Percentiles rank a stretch among this genome's conserved stretches.
Conservation (phyloP, 345 rosid species). For the Bruguiera gymnorhiza region DNA sequence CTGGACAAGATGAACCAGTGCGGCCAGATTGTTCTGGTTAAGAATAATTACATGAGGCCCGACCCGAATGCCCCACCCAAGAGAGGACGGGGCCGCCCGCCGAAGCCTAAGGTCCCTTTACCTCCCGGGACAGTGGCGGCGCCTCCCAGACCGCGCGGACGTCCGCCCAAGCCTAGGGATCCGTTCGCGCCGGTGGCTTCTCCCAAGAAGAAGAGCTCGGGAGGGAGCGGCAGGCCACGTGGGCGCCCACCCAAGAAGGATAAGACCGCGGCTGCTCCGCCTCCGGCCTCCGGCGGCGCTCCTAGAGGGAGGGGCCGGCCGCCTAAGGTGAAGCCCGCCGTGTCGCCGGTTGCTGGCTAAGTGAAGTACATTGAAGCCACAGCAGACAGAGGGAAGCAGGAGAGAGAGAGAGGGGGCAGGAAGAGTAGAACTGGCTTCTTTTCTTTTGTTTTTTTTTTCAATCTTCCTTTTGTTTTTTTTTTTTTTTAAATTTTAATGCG, state of each 20-base stretch:
- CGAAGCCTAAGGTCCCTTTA: constrained; percentile 46
- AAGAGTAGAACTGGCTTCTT: constrained; percentile 3
- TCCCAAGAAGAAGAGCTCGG: constrained; percentile 14
- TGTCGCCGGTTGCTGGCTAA: constrained; percentile 66
- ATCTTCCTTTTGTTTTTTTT: constrained; percentile 5
- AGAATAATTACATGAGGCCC: constrained; percentile 77
- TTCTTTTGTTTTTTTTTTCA: constrained; percentile 10
- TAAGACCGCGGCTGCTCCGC: constrained; percentile 23
- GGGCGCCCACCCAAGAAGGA: constrained; percentile 75
- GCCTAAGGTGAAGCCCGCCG: constrained; percentile 70
- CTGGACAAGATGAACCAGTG: constrained; percentile 59
- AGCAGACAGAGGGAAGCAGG: background rate
- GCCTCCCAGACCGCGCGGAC: constrained; percentile 67
- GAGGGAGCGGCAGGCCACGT: constrained; percentile 44
- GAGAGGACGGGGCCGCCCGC: constrained; percentile 93
- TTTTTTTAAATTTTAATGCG: constrained; percentile 1
- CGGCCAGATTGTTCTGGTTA: constrained; percentile 56
- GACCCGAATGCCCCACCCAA: constrained; percentile 72
- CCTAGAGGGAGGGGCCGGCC: constrained; percentile 78
- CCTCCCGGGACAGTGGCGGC: constrained; percentile 25
- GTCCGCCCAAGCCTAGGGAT: constrained; percentile 65
- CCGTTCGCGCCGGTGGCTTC: constrained; percentile 30
- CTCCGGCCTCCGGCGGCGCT: constrained; percentile 20
- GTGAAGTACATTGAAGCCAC: background rate
- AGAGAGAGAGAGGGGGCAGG: background rate